Conservation (phyloP, 192 early-diverging fungal genomes). For the Lunasporangiospora selenospora region DNA sequence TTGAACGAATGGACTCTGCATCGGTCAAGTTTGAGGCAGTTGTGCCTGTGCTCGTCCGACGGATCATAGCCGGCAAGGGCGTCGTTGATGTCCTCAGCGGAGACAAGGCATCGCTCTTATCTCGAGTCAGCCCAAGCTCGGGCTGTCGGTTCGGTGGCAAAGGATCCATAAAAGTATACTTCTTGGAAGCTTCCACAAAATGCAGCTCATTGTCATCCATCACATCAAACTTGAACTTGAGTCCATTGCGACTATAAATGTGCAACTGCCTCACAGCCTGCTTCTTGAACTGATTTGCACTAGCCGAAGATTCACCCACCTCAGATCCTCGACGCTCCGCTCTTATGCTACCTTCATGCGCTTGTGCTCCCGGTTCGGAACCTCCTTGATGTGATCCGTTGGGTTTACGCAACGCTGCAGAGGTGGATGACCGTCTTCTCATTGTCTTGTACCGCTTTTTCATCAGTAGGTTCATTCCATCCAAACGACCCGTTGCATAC, state of each 20-base stretch:
- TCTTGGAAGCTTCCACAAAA: slow-evolving; percentile 47
- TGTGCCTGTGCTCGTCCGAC: too few species aligned
- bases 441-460: slow-evolving; percentile 24
- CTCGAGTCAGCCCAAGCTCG: too few species aligned
- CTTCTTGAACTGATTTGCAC: slow-evolving; percentile 31
- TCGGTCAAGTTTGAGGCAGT: too few species aligned
- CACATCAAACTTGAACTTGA: slow-evolving; percentile 51
- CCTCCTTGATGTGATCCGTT: slow-evolving; percentile 6
- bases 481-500: slow-evolving; percentile 31
- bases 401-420: too few species aligned
- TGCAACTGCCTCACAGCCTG: slow-evolving; percentile 28
- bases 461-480: slow-evolving; percentile 28
- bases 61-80: too few species aligned
- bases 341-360: not conserved
- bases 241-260: slow-evolving; percentile 45
- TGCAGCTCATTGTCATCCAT: slow-evolving; percentile 48
- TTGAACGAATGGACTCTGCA: too few species aligned
- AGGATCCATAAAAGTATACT: slow-evolving; percentile 48
- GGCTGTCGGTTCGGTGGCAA: slow-evolving; percentile 36
- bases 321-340: slow-evolving; percentile 13
- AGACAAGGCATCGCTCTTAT: too few species aligned
- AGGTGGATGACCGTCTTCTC: slow-evolving; percentile 6
- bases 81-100: too few species aligned
- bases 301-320: too few species aligned
- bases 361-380: not conserved